Evolutionary conservation across 306 rosid genomes (phyloP).

Genomic region (Begonia loranthoides): DNA sequence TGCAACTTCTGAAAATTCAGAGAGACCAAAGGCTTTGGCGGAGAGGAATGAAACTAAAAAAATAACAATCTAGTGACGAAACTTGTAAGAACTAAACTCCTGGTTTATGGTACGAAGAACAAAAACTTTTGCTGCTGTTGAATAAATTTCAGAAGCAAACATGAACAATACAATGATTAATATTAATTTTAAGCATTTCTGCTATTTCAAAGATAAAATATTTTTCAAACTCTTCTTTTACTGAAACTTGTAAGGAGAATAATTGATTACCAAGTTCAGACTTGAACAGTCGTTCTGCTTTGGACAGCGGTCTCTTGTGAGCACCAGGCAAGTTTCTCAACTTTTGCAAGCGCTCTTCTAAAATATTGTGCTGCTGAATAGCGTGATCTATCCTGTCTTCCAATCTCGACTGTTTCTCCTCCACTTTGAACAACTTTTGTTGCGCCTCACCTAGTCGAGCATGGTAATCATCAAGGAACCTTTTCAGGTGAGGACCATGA

Average conservation of each 20-base stretch:
- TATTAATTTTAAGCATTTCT: too few species aligned
- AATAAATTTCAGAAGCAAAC: too few species aligned
- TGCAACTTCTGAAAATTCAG: too few species aligned
- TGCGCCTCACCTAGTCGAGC: constrained; percentile 44
- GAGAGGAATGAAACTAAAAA: too few species aligned
- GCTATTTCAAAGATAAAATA: too few species aligned
- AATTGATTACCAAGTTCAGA: constrained; percentile 69
- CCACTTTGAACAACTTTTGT: constrained; percentile 46
- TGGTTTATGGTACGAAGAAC: too few species aligned
- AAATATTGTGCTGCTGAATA: constrained; percentile 35
- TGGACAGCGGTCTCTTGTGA: constrained; percentile 72
- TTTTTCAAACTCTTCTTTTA: too few species aligned
- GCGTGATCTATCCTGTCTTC: constrained; percentile 46
- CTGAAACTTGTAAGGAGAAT: not conserved
- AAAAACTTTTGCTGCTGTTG: too few species aligned
- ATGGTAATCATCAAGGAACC: constrained; percentile 58
- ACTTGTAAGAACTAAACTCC: too few species aligned
- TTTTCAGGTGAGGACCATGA: constrained; percentile 78
- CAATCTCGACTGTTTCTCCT: constrained; percentile 36
- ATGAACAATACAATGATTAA: too few species aligned
- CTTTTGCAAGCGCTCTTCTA: constrained; percentile 63
- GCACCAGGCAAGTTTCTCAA: constrained; percentile 62
- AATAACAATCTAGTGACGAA: too few species aligned
- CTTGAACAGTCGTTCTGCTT: constrained; percentile 74
- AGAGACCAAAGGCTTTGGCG: too few species aligned